These are phyloP conservation scores for Leptomonas pyrrhocoris DNA, from an alignment of 208 protist species.

Conservation along the genomic window DNA sequence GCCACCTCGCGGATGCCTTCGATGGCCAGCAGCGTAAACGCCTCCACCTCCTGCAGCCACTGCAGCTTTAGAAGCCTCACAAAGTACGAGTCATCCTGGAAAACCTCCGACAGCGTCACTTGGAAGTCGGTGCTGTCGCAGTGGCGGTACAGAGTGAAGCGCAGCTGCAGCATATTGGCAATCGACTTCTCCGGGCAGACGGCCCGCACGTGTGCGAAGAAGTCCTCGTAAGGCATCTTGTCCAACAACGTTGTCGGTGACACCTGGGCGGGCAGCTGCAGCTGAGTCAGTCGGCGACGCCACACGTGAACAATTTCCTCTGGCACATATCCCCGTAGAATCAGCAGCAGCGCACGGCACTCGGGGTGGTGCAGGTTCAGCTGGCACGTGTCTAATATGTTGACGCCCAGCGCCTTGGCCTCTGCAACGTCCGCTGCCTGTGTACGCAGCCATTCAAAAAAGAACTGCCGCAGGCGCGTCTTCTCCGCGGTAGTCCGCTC, in stretches of 20 bases:
- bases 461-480: conserved; percentile 45
- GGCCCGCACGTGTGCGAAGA: conserved; percentile 51
- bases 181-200: conserved; percentile 74
- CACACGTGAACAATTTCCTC: conserved; percentile 62
- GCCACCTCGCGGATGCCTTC: conserved; percentile 60
- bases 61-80: conserved; percentile 65
- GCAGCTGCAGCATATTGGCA: conserved; percentile 74
- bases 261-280: conserved; percentile 23
- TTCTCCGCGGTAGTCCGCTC: conserved; percentile 27
- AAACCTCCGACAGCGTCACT: conserved; percentile 15
- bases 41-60: conserved; percentile 73
- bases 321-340: conserved; percentile 68
- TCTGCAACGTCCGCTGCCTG: conserved; percentile 41
- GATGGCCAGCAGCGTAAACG: conserved; percentile 73
- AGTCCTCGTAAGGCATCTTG: conserved; percentile 35
- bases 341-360: conserved; percentile 59
- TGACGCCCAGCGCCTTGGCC: conserved; percentile 69
- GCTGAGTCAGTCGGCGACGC: conserved; percentile 40
- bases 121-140: conserved; percentile 4
- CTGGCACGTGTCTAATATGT: conserved; percentile 72
- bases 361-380: conserved; percentile 66
- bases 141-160: conserved; percentile 53
- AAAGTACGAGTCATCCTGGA: conserved; percentile 66
- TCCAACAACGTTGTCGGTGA: conserved; percentile 12
- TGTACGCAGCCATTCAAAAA: conserved; percentile 69